Conservation (phyloP, 2,329 filamentous ascomycete species). For the Lachnellula hyalina region DNA sequence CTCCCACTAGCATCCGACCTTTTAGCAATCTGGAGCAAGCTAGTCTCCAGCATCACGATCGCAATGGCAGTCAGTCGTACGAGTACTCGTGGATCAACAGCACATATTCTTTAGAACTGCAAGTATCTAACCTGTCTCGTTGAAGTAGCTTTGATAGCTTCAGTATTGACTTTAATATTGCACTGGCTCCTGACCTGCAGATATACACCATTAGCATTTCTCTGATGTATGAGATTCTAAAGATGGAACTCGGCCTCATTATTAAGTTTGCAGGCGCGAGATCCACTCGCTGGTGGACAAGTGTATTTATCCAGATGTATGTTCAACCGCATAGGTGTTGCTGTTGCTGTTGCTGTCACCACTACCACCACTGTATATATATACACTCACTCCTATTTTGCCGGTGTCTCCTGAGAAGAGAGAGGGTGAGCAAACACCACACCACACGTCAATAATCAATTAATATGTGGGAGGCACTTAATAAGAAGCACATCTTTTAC, state of each 20-base stretch:
- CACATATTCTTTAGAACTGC: background rate
- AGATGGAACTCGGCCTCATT: conserved; percentile 10
- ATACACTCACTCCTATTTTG: background rate
- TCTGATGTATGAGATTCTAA: background rate
- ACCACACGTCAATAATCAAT: no score
- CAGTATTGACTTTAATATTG: background rate
- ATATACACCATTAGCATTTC: background rate
- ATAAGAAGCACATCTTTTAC: no score
- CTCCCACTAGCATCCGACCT: background rate
- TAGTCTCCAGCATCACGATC: background rate
- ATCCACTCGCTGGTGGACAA: conserved; percentile 2
- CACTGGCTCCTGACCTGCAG: background rate
- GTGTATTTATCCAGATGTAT: conserved; percentile 10
- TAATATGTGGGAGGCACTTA: no score
- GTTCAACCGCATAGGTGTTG: background rate
- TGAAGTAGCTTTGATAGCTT: background rate
- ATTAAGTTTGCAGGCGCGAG: conserved; percentile 3
- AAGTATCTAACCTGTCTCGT: background rate
- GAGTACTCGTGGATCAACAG: background rate
- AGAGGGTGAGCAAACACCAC: no score
- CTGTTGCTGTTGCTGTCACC: conserved; percentile 1
- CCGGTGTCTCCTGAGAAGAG: conserved; percentile 2
- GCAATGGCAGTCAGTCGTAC: background rate
- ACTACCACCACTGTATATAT: no score
- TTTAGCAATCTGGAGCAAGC: background rate